Conservation (phyloP, 768 basidiomycete genomes). For the Cystofilobasidium ferigula region DNA sequence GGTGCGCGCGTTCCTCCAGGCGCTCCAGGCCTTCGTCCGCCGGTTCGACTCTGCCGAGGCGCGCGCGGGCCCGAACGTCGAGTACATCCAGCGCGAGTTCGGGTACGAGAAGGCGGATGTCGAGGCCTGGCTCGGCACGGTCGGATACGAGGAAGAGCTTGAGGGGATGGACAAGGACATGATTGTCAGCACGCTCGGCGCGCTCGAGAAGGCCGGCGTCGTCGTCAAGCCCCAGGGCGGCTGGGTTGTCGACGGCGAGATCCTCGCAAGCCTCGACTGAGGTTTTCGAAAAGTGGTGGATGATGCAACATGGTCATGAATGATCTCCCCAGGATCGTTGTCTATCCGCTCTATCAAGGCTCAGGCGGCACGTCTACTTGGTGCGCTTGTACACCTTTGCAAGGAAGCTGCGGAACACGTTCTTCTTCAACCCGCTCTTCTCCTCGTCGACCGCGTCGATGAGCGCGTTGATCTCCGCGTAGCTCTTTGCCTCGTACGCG, state of each 20-base stretch:
- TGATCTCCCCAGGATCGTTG: neutral
- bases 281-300: too few relatives aligned
- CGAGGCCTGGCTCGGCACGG: conserved; percentile 72
- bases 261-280: conserved; percentile 19
- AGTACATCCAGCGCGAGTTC: conserved; percentile 66
- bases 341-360: too few relatives aligned
- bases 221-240: conserved; percentile 46
- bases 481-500: conserved; percentile 66
- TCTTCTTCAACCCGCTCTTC: conserved; percentile 45
- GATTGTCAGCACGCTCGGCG: conserved; percentile 55
- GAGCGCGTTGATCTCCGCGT: conserved; percentile 53
- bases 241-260: conserved; percentile 42
- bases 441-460: conserved; percentile 66
- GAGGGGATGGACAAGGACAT: conserved; percentile 53
- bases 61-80: conserved; percentile 45
- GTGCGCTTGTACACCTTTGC: conserved; percentile 65
- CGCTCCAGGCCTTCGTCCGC: conserved; percentile 55
- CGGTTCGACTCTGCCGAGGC: conserved; percentile 47
- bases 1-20: conserved; percentile 52
- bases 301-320: neutral
- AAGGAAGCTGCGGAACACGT: conserved; percentile 75
- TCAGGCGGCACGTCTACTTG: too few relatives aligned
- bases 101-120: conserved; percentile 76
- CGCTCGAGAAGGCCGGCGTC: conserved; percentile 66
- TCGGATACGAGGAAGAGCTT: conserved; percentile 61